phyloP scores from a whole-genome alignment of 1,139 yeast species.

The Hansenula lynferdii region DNA sequence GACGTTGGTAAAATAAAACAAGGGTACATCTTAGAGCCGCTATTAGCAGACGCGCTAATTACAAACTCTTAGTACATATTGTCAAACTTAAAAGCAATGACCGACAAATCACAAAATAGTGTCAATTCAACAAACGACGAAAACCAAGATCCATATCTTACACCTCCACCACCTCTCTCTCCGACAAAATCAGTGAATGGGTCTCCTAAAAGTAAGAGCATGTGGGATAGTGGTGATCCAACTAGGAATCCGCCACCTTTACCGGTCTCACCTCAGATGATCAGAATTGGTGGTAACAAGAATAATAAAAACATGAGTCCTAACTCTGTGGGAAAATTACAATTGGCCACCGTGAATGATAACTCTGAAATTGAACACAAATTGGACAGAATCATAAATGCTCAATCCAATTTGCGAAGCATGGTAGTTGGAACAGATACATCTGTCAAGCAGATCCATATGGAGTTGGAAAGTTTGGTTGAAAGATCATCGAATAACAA shows the following conservation, averaged over 20 bases:
- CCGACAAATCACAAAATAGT: too few relatives aligned
- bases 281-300: constrained; percentile 12
- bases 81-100: too few relatives aligned
- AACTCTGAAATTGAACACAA: constrained; percentile 26
- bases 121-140: too few relatives aligned
- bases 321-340: constrained; percentile 22
- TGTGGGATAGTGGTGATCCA: constrained; percentile 34
- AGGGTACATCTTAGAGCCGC: too few relatives aligned
- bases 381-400: constrained; percentile 25
- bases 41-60: too few relatives aligned
- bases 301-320: constrained; percentile 14
- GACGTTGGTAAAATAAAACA: too few relatives aligned
- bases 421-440: constrained; percentile 27
- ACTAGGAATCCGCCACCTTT: constrained; percentile 32
- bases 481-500: constrained; percentile 40
- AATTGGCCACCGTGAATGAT: constrained; percentile 13
- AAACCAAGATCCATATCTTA: constrained; percentile 4
- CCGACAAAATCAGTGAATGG: background rate
- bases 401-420: constrained; percentile 23
- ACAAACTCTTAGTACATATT: too few relatives aligned
- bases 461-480: constrained; percentile 35
- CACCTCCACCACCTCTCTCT: constrained; percentile 10
- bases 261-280: constrained; percentile 27
- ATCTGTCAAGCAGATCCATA: constrained; percentile 33
- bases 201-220: constrained; percentile 2